These are phyloP conservation scores for Halophytophthora batemanensis DNA, from an alignment of 352 stramenopile species.

Conservation along the genomic window DNA sequence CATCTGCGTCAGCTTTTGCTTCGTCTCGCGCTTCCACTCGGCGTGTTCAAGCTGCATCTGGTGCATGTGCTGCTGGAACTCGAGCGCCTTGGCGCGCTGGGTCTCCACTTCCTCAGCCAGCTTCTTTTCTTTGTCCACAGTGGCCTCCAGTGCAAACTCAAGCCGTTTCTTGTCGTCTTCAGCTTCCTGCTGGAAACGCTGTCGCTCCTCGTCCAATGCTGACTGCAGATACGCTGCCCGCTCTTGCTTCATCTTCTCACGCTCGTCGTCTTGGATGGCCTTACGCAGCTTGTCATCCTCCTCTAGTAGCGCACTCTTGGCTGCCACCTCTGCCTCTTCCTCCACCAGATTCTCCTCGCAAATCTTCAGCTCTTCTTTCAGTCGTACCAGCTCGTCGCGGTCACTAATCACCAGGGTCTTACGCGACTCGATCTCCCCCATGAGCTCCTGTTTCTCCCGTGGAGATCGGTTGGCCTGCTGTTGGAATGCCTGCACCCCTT, in stretches of 20 bases:
- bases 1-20: constrained; percentile 43
- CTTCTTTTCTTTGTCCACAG: constrained; percentile 77
- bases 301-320: constrained; percentile 69
- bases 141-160: constrained; percentile 39
- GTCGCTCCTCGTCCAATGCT: constrained; percentile 62
- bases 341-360: constrained; percentile 69
- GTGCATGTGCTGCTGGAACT: constrained; percentile 60
- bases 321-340: constrained; percentile 67
- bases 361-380: constrained; percentile 62
- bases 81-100: constrained; percentile 43
- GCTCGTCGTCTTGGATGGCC: constrained; percentile 77
- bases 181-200: constrained; percentile 49
- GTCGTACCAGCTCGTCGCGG: constrained; percentile 45
- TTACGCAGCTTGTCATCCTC: constrained; percentile 75
- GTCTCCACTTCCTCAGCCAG: constrained; percentile 68
- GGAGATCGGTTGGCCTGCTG: constrained; percentile 28
- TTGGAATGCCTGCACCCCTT: constrained; percentile 80
- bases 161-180: constrained; percentile 61
- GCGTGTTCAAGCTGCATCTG: constrained; percentile 50
- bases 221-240: constrained; percentile 56
- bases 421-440: constrained; percentile 57
- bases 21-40: constrained; percentile 51
- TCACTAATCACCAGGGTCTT: constrained; percentile 61
- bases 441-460: constrained; percentile 53
- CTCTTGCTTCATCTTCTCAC: constrained; percentile 80